Conservation (phyloP, 78 protist species). For the Mantamonas sphyraenae region DNA sequence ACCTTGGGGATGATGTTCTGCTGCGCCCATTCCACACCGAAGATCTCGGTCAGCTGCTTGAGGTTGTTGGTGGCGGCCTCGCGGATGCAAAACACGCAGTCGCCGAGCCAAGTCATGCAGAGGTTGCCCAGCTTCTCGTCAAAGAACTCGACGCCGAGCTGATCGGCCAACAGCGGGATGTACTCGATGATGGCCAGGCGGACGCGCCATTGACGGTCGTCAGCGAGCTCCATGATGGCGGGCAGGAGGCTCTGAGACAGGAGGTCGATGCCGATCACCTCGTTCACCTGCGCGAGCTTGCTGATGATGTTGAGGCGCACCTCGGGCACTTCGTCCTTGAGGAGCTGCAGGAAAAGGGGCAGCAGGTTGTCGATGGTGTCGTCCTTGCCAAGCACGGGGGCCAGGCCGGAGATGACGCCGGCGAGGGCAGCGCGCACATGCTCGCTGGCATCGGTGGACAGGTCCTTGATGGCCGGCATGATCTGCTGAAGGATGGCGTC, state of each 20-base stretch:
- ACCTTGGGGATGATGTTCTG: conserved; percentile 66
- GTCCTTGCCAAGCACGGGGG: conserved; percentile 69
- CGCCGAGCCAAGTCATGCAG: conserved; percentile 82
- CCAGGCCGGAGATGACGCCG: conserved; percentile 57
- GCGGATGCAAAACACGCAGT: conserved; percentile 77
- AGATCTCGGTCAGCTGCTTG: conserved; percentile 48
- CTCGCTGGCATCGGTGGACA: conserved; percentile 71
- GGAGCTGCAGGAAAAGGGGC: conserved; percentile 72
- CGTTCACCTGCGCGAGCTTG: conserved; percentile 58
- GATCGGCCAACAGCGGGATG: conserved; percentile 76
- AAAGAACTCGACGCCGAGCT: conserved; percentile 70
- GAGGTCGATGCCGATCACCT: conserved; percentile 76
- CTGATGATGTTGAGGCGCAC: conserved; percentile 86
- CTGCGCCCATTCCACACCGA: conserved; percentile 84
- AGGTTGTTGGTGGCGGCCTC: conserved; percentile 71
- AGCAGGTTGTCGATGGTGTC: conserved; percentile 63
- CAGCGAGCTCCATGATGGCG: conserved; percentile 85
- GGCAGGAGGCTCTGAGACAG: conserved; percentile 79
- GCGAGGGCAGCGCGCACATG: conserved; percentile 87
- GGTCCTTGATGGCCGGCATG: conserved; percentile 57
- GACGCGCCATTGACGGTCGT: conserved; percentile 91
- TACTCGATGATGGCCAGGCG: conserved; percentile 84
- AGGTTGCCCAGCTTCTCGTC: conserved; percentile 64
- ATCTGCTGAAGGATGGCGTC: conserved; percentile 12
- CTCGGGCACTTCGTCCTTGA: conserved; percentile 79